A percentile compares a stretch with the other conserved stretches of the same genome.
Evolutionary conservation across 352 stramenopile species (phyloP).

Genomic region (Phytopythium ostracodes): DNA sequence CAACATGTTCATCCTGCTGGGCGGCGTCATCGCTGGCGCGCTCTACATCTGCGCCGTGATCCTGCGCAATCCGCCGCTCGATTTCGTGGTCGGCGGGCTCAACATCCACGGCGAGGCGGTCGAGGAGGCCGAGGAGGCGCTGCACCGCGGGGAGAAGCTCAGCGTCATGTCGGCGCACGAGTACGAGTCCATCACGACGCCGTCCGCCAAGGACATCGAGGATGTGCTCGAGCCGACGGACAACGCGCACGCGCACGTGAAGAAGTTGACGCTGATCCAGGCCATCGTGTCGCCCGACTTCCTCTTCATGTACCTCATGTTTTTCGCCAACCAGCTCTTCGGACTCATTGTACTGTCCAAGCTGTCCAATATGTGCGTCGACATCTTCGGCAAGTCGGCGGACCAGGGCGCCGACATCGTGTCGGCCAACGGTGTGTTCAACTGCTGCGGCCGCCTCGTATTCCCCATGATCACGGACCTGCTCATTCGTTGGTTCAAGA

Average conservation of each 20-base stretch:
- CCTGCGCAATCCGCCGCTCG: slow-evolving; percentile 38
- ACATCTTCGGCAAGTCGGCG: slow-evolving; percentile 38
- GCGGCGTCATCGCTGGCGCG: slow-evolving; percentile 27
- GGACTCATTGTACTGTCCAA: slow-evolving; percentile 63
- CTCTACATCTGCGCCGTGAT: slow-evolving; percentile 44
- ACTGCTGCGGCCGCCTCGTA: slow-evolving; percentile 39
- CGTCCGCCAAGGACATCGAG: slow-evolving; percentile 20
- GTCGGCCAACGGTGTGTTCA: slow-evolving; percentile 50
- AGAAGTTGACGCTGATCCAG: slow-evolving; percentile 36
- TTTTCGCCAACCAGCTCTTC: slow-evolving; percentile 63
- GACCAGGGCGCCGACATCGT: slow-evolving; percentile 33
- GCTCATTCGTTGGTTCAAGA: slow-evolving; percentile 32
- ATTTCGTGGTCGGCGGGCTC: slow-evolving; percentile 39
- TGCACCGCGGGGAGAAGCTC: slow-evolving; percentile 27
- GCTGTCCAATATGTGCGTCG: slow-evolving; percentile 46
- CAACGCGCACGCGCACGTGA: slow-evolving; percentile 21
- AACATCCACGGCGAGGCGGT: slow-evolving; percentile 54
- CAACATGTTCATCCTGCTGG: slow-evolving; percentile 47
- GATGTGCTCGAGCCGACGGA: slow-evolving; percentile 15
- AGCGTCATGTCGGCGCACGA: slow-evolving; percentile 29
- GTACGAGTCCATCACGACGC: slow-evolving; percentile 39
- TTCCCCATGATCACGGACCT: slow-evolving; percentile 41
- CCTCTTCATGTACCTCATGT: slow-evolving; percentile 69
- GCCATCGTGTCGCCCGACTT: slow-evolving; percentile 57
- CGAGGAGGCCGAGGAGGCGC: slow-evolving; percentile 18